These are phyloP conservation scores for Gliomastix tumulicola DNA, from an alignment of 2,329 filamentous ascomycete genomes.

Conservation along the genomic window DNA sequence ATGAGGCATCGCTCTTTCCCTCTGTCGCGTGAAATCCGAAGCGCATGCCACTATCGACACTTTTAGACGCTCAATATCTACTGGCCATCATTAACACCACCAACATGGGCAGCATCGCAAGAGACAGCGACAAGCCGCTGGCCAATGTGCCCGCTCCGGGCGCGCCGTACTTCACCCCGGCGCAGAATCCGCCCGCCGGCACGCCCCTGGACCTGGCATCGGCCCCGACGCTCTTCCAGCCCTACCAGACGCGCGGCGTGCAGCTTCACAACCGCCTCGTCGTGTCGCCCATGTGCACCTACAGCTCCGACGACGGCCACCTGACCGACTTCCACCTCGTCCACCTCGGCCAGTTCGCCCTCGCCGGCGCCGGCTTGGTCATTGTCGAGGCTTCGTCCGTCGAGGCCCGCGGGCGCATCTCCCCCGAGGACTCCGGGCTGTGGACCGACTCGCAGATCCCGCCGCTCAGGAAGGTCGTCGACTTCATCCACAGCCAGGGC, in stretches of 20 bases:
- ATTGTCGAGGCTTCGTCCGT: conserved; percentile 77
- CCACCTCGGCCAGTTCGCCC: conserved; percentile 72
- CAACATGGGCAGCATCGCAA: too few species aligned
- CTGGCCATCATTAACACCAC: too few species aligned
- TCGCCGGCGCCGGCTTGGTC: conserved; percentile 66
- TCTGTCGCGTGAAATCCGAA: too few species aligned
- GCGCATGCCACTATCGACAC: too few species aligned
- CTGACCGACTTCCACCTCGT: conserved; percentile 76
- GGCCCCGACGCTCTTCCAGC: conserved; percentile 48
- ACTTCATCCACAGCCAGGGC: conserved; percentile 74
- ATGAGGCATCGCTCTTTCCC: too few species aligned
- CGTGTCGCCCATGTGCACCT: conserved; percentile 42
- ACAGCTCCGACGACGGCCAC: conserved; percentile 55
- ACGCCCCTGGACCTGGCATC: conserved; percentile 30
- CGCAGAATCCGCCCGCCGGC: conserved; percentile 42
- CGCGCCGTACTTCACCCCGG: conserved; percentile 47
- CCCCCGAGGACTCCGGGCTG: conserved; percentile 70
- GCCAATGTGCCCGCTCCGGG: conserved; percentile 32
- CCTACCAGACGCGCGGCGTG: conserved; percentile 45
- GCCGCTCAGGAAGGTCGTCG: conserved; percentile 61
- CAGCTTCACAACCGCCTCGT: conserved; percentile 9
- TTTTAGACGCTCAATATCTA: too few species aligned
- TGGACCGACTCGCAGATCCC: conserved; percentile 82
- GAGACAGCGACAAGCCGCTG: too few species aligned
- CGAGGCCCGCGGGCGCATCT: conserved; percentile 71